A percentile compares a stretch with the other conserved stretches of the same genome.
Evolutionary conservation across 2,329 filamentous ascomycete genomes (phyloP).

Genomic region (Myriosclerotinia duriaeana): DNA sequence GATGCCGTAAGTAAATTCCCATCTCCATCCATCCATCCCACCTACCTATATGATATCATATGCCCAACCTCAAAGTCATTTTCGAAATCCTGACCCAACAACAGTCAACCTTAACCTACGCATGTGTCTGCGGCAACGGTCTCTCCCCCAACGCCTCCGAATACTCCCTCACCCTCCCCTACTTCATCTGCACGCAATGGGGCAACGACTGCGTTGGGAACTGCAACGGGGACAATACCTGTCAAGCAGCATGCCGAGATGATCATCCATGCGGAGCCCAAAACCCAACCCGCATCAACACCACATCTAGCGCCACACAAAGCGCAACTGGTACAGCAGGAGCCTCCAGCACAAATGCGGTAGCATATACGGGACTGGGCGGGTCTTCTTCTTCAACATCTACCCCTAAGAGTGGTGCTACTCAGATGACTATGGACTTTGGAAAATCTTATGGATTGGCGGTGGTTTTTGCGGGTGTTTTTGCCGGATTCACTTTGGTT

Average conservation of each 20-base stretch:
- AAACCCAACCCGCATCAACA: constrained; percentile 61
- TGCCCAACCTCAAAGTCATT: background rate
- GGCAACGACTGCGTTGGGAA: constrained; percentile 63
- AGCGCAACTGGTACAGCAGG: constrained; percentile 45
- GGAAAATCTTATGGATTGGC: constrained; percentile 57
- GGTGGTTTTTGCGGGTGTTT: constrained; percentile 53
- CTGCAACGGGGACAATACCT: constrained; percentile 59
- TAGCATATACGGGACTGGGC: constrained; percentile 48
- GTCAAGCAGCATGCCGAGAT: constrained; percentile 59
- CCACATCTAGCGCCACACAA: constrained; percentile 46
- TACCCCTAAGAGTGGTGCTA: constrained; percentile 39
- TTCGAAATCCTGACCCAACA: background rate
- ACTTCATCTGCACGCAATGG: constrained; percentile 72
- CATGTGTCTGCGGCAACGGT: constrained; percentile 69
- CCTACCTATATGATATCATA: too few species aligned
- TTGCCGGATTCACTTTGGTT: constrained; percentile 57
- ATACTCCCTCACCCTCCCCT: constrained; percentile 77
- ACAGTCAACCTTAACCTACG: constrained; percentile 62
- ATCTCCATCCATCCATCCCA: too few species aligned
- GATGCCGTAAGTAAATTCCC: constrained; percentile 54
- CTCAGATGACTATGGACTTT: constrained; percentile 48
- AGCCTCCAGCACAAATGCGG: constrained; percentile 32
- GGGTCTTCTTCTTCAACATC: constrained; percentile 36
- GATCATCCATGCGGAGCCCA: constrained; percentile 73
- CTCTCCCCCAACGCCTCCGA: constrained; percentile 69